Percentiles rank a stretch among this genome's conserved stretches.
Conservation (phyloP, 2,329 filamentous ascomycete genomes). For the Fusarium sp. region DNA sequence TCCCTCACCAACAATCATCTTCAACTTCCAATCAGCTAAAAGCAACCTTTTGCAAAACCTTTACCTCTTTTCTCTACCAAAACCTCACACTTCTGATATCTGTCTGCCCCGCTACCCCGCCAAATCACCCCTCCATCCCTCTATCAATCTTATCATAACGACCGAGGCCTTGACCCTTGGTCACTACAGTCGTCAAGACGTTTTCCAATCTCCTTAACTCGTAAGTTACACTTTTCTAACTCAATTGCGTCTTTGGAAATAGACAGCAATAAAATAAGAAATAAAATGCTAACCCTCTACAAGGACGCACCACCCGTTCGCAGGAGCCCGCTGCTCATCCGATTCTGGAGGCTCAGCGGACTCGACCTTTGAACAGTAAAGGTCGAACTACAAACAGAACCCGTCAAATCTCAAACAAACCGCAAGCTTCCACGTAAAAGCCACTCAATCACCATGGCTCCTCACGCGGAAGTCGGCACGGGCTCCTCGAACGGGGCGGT, state of each 20-base stretch:
- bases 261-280: neutral
- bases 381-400: slow-evolving; percentile 51
- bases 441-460: slow-evolving; percentile 78
- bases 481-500: slow-evolving; percentile 73
- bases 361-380: slow-evolving; percentile 71
- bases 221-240: slow-evolving; percentile 66
- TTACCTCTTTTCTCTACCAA: slow-evolving; percentile 16
- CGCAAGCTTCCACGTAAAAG: slow-evolving; percentile 43
- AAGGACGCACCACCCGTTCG: slow-evolving; percentile 95
- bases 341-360: slow-evolving; percentile 85
- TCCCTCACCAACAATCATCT: slow-evolving; percentile 31
- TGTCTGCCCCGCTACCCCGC: slow-evolving; percentile 46
- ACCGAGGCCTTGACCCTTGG: slow-evolving; percentile 68
- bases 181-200: slow-evolving; percentile 84
- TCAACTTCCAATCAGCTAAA: slow-evolving; percentile 25
- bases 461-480: slow-evolving; percentile 79
- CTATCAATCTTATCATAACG: slow-evolving; percentile 48
- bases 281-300: slow-evolving; percentile 45
- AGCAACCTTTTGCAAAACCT: slow-evolving; percentile 11
- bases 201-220: slow-evolving; percentile 99
- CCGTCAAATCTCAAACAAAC: slow-evolving; percentile 45
- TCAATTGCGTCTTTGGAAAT: neutral
- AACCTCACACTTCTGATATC: slow-evolving; percentile 23
- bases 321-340: slow-evolving; percentile 94
- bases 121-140: slow-evolving; percentile 39